A percentile compares a stretch with the other conserved stretches of the same genome.
Conservation (phyloP, 2,329 filamentous ascomycete genomes). For the Botryosphaeria dothidea region DNA sequence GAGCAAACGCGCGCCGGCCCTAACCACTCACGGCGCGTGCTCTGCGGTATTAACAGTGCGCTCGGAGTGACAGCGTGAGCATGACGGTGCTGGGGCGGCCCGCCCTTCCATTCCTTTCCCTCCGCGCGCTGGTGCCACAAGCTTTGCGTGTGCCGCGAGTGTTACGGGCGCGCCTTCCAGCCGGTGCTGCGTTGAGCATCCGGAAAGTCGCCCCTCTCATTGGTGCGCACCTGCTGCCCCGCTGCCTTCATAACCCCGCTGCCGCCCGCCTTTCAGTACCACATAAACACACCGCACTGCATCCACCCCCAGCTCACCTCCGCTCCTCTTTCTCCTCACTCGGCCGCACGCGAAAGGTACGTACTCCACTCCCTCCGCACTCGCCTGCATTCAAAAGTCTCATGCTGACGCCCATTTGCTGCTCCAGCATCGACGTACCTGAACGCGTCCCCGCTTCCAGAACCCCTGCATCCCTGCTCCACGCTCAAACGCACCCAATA, state of each 20-base stretch:
- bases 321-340: slow-evolving; percentile 7
- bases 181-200: slow-evolving; percentile 9
- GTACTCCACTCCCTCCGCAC: slow-evolving; percentile 5
- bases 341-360: neutral
- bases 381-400: neutral
- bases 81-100: slow-evolving; percentile 7
- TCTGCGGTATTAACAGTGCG: slow-evolving; percentile 8
- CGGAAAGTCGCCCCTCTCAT: neutral
- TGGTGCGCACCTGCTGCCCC: slow-evolving; percentile 9
- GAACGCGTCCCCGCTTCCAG: neutral
- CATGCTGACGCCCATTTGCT: neutral
- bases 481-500: neutral
- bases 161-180: slow-evolving; percentile 2
- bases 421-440: neutral
- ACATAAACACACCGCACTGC: slow-evolving; percentile 14
- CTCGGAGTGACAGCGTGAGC: neutral
- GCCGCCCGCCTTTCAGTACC: slow-evolving; percentile 3
- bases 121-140: slow-evolving; percentile 1
- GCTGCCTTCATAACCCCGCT: slow-evolving; percentile 15
- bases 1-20: neutral
- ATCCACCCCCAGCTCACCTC: slow-evolving; percentile 12
- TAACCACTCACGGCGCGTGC: neutral
- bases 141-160: neutral
- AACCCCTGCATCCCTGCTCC: neutral
- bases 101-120: slow-evolving; percentile 8